A percentile compares a stretch with the other conserved stretches of the same genome.
These are phyloP conservation scores for Talinum fruticosum DNA, from an alignment of 148 eudicot genomes.

Conservation along the genomic window DNA sequence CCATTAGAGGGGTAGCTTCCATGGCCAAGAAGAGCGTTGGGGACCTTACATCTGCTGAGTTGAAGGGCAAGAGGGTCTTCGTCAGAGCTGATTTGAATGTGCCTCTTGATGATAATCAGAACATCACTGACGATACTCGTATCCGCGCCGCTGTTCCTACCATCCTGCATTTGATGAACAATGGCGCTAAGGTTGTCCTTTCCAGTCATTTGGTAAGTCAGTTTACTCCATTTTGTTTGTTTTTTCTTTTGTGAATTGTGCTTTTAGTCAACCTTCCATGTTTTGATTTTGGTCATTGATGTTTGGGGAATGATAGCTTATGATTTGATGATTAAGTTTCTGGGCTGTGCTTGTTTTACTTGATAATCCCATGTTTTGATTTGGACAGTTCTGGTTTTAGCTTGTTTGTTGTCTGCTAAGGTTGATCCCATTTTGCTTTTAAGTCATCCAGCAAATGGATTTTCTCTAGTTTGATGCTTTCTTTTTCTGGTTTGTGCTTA, in stretches of 20 bases:
- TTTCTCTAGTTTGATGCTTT: no score
- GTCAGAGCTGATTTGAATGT: conserved; percentile 88
- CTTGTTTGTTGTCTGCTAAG: no score
- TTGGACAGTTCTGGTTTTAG: no score
- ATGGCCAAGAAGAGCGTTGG: conserved; percentile 95
- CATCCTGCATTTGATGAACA: conserved; percentile 55
- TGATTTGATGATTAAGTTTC: not conserved
- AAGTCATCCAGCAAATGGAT: no score
- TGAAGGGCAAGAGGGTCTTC: conserved; percentile 83
- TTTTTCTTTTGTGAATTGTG: not conserved
- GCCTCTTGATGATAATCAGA: conserved; percentile 71
- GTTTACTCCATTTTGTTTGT: not conserved
- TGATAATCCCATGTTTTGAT: no score
- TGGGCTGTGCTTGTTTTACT: no score
- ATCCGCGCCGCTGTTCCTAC: conserved; percentile 91
- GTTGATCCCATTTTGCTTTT: no score
- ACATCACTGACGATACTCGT: conserved; percentile 85
- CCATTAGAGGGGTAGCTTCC: conserved; percentile 49
- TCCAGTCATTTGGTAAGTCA: conserved; percentile 65
- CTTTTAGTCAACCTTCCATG: not conserved
- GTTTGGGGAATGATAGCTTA: no score
- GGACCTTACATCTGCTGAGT: conserved; percentile 52
- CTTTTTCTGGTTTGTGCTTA: no score
- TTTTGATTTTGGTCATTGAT: not conserved
- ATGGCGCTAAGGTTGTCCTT: conserved; percentile 81